phyloP scores from a whole-genome alignment of 441 rosid species.

The Mallotus japonicus region DNA sequence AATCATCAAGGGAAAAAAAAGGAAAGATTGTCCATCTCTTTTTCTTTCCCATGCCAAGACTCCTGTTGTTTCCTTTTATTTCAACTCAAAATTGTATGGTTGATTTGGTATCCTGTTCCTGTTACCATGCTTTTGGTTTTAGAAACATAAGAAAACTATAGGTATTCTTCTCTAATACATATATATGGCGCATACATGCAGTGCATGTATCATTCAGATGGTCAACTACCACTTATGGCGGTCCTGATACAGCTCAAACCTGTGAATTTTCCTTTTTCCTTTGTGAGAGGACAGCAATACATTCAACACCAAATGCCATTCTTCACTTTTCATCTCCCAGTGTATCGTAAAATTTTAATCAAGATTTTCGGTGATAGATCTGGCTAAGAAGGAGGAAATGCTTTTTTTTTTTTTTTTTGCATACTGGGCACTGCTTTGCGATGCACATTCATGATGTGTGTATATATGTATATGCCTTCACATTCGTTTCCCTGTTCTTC shows the following conservation, averaged over 20 bases:
- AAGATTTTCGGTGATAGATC: background rate
- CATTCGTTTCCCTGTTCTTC: background rate
- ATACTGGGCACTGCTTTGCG: too few species aligned
- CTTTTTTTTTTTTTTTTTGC: background rate
- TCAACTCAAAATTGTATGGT: background rate
- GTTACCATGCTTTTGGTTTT: background rate
- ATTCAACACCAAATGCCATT: background rate
- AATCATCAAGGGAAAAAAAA: background rate
- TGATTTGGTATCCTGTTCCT: background rate
- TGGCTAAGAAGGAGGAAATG: background rate
- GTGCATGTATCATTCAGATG: background rate
- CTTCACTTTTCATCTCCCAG: background rate
- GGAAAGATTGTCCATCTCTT: conserved; percentile 7
- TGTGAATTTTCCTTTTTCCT: background rate
- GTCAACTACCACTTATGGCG: background rate
- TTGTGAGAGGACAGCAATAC: background rate
- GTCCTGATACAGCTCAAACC: background rate
- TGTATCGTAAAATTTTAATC: background rate
- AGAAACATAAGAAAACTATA: background rate
- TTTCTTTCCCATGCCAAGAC: background rate
- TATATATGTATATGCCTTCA: too few species aligned
- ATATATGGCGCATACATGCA: too few species aligned
- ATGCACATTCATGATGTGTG: too few species aligned
- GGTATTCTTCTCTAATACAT: background rate
- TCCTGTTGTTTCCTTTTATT: background rate